A percentile compares a stretch with the other conserved stretches of the same genome.
Conservation (phyloP, 768 basidiomycete species). For the Coprinopsis sp. region DNA sequence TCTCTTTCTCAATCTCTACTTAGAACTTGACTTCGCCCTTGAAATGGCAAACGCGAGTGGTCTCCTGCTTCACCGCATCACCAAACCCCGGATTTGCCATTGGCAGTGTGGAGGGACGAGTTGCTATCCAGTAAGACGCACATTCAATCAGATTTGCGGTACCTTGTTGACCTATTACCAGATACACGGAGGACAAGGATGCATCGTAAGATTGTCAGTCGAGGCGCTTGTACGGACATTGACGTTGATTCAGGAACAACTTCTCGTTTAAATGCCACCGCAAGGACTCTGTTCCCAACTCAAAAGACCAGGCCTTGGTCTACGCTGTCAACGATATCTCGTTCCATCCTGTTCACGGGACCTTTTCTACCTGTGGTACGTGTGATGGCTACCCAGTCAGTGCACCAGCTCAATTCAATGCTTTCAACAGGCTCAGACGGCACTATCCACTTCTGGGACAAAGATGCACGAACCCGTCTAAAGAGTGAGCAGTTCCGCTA, state of each 20-base stretch:
- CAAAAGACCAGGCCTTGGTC: slow-evolving; percentile 65
- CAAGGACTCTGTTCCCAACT: slow-evolving; percentile 48
- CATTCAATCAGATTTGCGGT: not conserved
- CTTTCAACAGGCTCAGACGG: slow-evolving; percentile 64
- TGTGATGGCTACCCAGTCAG: not conserved
- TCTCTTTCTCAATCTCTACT: not conserved
- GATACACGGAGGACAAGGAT: slow-evolving; percentile 87
- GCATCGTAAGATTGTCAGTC: slow-evolving; percentile 39
- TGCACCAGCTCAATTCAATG: slow-evolving; percentile 2
- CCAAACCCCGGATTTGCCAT: slow-evolving; percentile 70
- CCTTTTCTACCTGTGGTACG: slow-evolving; percentile 74
- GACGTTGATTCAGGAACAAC: slow-evolving; percentile 46
- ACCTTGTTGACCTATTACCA: slow-evolving; percentile 22
- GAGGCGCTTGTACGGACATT: not conserved
- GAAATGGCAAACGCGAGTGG: slow-evolving; percentile 89
- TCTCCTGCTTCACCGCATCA: slow-evolving; percentile 76
- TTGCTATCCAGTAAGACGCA: slow-evolving; percentile 90
- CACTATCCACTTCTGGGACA: slow-evolving; percentile 92
- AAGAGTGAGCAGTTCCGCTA: slow-evolving; percentile 54
- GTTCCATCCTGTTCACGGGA: slow-evolving; percentile 82
- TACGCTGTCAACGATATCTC: slow-evolving; percentile 83
- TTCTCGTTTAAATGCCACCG: slow-evolving; percentile 89
- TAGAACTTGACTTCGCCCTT: slow-evolving; percentile 82
- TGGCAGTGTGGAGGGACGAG: slow-evolving; percentile 85
- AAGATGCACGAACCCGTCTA: slow-evolving; percentile 85